A percentile compares a stretch with the other conserved stretches of the same genome.
Evolutionary conservation across 2,329 filamentous ascomycete species (phyloP).

Genomic region (Moelleriella libera): DNA sequence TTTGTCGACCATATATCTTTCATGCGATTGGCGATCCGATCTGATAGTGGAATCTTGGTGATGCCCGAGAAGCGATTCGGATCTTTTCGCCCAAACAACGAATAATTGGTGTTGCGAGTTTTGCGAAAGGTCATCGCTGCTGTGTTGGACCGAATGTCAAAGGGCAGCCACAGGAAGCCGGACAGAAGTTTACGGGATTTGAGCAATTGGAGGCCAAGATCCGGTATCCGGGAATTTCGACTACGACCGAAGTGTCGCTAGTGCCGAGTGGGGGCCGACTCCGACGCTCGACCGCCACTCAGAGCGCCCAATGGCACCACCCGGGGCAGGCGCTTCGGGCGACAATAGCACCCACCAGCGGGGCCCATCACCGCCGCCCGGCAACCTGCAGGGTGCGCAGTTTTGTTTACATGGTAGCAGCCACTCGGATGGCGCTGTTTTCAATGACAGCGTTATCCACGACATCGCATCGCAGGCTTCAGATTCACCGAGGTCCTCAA

Average conservation of each 20-base stretch:
- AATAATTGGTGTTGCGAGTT: too few relatives aligned
- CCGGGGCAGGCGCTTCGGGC: constrained; percentile 1
- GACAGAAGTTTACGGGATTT: too few relatives aligned
- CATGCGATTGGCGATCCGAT: too few relatives aligned
- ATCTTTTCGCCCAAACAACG: too few relatives aligned
- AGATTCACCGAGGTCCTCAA: constrained; percentile 3
- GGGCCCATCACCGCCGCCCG: constrained; percentile 16
- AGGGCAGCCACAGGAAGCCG: too few relatives aligned
- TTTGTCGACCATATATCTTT: too few relatives aligned
- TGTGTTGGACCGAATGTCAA: too few relatives aligned
- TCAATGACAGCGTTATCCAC: constrained; percentile 11
- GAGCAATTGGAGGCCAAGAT: not conserved
- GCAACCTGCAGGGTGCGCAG: constrained; percentile 21
- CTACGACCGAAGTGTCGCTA: not conserved
- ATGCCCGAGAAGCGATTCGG: too few relatives aligned
- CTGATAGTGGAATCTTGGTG: too few relatives aligned
- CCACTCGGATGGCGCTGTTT: constrained; percentile 8
- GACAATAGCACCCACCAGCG: constrained; percentile 4
- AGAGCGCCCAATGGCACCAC: constrained; percentile 5
- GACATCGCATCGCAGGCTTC: constrained; percentile 11
- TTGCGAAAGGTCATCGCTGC: too few relatives aligned
- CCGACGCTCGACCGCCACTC: not conserved
- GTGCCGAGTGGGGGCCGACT: not conserved
- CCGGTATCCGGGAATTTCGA: not conserved
- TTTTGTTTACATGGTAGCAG: constrained; percentile 26